Percentiles rank a stretch among this genome's conserved stretches.
These are phyloP conservation scores for Kregervanrija pseudodelftensis DNA, from an alignment of 805 yeast species.

Conservation along the genomic window DNA sequence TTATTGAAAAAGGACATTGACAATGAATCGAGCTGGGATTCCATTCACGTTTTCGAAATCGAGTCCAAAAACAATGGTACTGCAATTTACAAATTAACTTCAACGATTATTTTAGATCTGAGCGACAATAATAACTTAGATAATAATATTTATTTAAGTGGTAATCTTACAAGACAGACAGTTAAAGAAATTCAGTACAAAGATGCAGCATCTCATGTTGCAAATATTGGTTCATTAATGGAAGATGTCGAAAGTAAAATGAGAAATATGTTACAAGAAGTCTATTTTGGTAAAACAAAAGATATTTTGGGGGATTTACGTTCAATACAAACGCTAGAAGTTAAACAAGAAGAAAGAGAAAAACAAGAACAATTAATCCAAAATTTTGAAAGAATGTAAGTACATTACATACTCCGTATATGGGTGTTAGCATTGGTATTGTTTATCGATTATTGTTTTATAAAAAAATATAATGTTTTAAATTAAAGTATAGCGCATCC, in stretches of 20 bases:
- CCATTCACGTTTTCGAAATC: conserved; percentile 87
- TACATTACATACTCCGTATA: background rate
- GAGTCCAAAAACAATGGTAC: conserved; percentile 32
- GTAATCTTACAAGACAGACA: conserved; percentile 79
- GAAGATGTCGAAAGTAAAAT: conserved; percentile 86
- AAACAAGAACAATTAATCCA: conserved; percentile 36
- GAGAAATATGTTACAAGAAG: conserved; percentile 84
- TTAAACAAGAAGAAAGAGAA: conserved; percentile 29
- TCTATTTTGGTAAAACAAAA: conserved; percentile 89
- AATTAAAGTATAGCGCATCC: no score
- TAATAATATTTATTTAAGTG: conserved; percentile 49
- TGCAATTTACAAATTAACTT: conserved; percentile 65
- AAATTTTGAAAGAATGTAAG: conserved; percentile 26
- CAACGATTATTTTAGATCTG: conserved; percentile 80
- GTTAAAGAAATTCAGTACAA: conserved; percentile 44
- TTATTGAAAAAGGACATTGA: conserved; percentile 61
- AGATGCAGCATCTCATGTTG: conserved; percentile 62
- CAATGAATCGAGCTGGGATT: conserved; percentile 73
- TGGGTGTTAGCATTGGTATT: background rate
- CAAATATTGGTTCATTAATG: conserved; percentile 76
- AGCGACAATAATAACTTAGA: conserved; percentile 22
- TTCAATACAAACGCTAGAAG: conserved; percentile 31
- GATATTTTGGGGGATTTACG: conserved; percentile 75
- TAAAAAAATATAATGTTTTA: no score
- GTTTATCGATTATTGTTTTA: background rate